Base-by-base conservation (phyloP, 169 alveolate species). In the Sarcocystis neurona region DNA sequence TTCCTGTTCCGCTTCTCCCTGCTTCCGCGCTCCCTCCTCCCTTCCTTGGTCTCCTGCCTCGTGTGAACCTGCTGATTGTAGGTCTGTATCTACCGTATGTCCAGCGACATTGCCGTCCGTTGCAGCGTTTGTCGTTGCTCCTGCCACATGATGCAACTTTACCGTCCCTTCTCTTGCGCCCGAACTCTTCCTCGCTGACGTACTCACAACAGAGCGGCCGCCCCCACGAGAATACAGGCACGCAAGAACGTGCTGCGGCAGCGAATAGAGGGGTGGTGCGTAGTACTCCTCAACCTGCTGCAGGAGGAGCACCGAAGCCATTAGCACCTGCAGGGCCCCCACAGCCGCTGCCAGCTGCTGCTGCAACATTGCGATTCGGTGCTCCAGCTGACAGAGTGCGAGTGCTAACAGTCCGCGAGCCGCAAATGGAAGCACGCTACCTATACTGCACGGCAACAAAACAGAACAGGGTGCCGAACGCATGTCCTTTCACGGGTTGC, bases 181-280 rank as follows among this genome's bases (percentile, higher is more conserved):
- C 41, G 75, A 18, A 8, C 6, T 63, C 75, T 23, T 15, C 30
- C 66, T 53, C 30, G 23, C 30, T 15, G 66, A 53, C 30, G 66
- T 53, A 53, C 66, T 53, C 66, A 12, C 66, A 53, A 53, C 23
- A 53, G 30, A 12, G 23, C 66, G 30, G 23, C 41, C 39, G 15
- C 82, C 82, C 4, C 82, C 82, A 6, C 82, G 47, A 56, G 34
- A 18, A 39, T 27, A 72, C 6, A 72, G 15, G 56, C 82, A 72
- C 43, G 43, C 39, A 3, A 72, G 82, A 47, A 72, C 82, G 82
- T 72, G 82, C 82, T 72, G 82, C 27, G 82, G 82, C 43, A 43
- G 34, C 0, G 82, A 47, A 39, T 72, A 72, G 6, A 72, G 20
- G 2, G 3, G 39, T 6, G 82, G 82, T 6, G 82, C 82, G 56